Evolutionary conservation across 306 rosid genomes (phyloP).

Genomic region (Dalbergia oliveri): DNA sequence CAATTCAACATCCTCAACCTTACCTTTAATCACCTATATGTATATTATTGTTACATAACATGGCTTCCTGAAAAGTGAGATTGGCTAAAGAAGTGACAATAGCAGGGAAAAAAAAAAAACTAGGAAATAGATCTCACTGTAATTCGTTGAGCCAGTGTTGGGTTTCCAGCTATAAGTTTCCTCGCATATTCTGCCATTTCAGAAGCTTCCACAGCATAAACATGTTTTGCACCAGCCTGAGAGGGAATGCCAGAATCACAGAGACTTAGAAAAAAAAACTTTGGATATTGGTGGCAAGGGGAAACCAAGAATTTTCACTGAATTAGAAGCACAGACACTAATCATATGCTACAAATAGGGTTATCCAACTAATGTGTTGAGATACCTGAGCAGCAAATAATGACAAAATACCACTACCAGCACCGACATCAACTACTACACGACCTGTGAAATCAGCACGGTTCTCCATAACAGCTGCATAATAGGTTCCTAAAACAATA

Average conservation of each 20-base stretch:
- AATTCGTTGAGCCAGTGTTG: constrained; percentile 69
- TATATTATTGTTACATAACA: not conserved
- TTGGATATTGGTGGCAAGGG: not conserved
- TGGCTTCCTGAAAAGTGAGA: constrained; percentile 22
- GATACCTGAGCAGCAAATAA: constrained; percentile 91
- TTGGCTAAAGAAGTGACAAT: not conserved
- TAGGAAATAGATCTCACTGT: constrained; percentile 62
- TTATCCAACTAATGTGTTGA: constrained; percentile 14
- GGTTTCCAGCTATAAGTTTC: constrained; percentile 81
- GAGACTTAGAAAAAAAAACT: not conserved
- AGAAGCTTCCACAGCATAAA: constrained; percentile 95
- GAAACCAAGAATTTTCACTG: constrained; percentile 10
- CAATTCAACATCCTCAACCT: constrained; percentile 81
- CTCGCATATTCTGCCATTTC: constrained; percentile 93
- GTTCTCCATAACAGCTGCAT: constrained; percentile 79
- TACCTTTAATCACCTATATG: constrained; percentile 78
- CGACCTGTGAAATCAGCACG: constrained; percentile 76
- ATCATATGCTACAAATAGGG: constrained; percentile 31
- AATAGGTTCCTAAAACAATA: constrained; percentile 71
- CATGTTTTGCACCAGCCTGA: constrained; percentile 91
- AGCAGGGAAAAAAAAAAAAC: not conserved
- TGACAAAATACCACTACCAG: constrained; percentile 92
- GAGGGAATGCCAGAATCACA: constrained; percentile 29
- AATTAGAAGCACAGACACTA: constrained; percentile 8
- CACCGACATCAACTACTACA: constrained; percentile 91